phyloP scores from a whole-genome alignment of 352 stramenopile genomes.

The Globisporangium splendens region DNA sequence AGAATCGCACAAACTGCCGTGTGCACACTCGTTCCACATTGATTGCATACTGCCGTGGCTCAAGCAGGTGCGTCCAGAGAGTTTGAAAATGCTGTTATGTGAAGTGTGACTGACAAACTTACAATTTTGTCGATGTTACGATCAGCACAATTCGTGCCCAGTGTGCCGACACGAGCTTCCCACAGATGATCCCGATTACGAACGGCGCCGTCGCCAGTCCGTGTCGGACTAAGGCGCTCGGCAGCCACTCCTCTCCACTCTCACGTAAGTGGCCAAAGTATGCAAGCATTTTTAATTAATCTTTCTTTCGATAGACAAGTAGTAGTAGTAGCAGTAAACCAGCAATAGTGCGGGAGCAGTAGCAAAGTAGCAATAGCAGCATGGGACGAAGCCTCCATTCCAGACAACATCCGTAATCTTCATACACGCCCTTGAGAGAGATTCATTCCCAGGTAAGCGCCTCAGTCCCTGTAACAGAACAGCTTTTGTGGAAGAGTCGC shows the following conservation, averaged over 20 bases:
- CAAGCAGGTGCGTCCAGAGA: slow-evolving; percentile 35
- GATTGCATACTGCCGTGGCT: slow-evolving; percentile 87
- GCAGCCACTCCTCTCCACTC: neutral
- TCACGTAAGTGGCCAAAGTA: too few species aligned
- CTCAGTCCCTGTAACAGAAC: too few species aligned
- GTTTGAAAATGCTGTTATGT: neutral
- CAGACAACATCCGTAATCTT: neutral
- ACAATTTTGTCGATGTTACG: too few species aligned
- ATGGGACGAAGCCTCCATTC: neutral
- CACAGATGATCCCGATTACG: slow-evolving; percentile 83
- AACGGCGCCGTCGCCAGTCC: slow-evolving; percentile 38
- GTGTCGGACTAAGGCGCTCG: slow-evolving; percentile 8
- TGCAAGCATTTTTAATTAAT: slow-evolving; percentile 1
- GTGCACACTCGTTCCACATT: slow-evolving; percentile 74
- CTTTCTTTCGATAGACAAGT: neutral
- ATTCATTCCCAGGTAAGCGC: neutral
- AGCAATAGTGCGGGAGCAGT: neutral
- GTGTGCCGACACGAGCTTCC: slow-evolving; percentile 82
- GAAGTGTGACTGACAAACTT: too few species aligned
- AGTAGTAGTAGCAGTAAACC: neutral
- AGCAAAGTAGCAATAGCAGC: slow-evolving; percentile 7
- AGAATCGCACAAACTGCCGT: slow-evolving; percentile 70
- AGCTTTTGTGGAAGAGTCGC: too few species aligned
- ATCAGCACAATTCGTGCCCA: slow-evolving; percentile 83
- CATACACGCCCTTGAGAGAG: neutral